Evolutionary conservation across 257 asterid genomes (phyloP), one percentile per base, ranked within the genome.

Genomic region (Voacanga thouarsii): DNA sequence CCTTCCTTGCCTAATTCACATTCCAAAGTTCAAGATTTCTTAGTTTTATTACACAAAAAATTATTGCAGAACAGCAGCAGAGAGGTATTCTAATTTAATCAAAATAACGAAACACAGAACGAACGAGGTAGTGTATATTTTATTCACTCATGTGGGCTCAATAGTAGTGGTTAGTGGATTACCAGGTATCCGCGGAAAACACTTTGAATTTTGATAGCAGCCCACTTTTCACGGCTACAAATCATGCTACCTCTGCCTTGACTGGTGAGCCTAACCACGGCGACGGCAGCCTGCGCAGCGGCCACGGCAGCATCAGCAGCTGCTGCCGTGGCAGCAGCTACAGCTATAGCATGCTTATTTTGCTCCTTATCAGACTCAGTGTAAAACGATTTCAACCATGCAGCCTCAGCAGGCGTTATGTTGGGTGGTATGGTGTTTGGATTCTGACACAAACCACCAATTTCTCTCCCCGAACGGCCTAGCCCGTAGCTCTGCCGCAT

Each of bases 261-360:
- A 74, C 88, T 87, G 19, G 98, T 89, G 41, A 94, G 90, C 53
- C 96, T 86, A 47, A 92, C 97, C 28, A 94, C 94, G 7, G 89
- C 89, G 0, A 55, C 96, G 0, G 98, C 97, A 15, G 97, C 98
- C n/a, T 90, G 90, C 0, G 97, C 97, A 0, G 97, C 97, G 0
- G 94, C 96, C 0, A 89, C 90, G 19, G 96, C 98, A 0, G 98
- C 96, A 50, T 91, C 98, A 0, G 98, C 98, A 0, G 97, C 98
- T 0, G 96, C 96, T 0, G 98, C 98, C 0, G 97, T 90, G 55
- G 97, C 97, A 0, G 98, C 94, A 24, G 97, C 98, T 49, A 92
- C 97, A 26, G 96, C 98, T 6, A 94, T 91, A 10, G 97, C 98
- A 81, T 92, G 97, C 82, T 89, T 92, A 92, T 74, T 94, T 80